Evolutionary conservation across 2,329 filamentous ascomycete genomes (phyloP).

Genomic region (Leptographium flavum): DNA sequence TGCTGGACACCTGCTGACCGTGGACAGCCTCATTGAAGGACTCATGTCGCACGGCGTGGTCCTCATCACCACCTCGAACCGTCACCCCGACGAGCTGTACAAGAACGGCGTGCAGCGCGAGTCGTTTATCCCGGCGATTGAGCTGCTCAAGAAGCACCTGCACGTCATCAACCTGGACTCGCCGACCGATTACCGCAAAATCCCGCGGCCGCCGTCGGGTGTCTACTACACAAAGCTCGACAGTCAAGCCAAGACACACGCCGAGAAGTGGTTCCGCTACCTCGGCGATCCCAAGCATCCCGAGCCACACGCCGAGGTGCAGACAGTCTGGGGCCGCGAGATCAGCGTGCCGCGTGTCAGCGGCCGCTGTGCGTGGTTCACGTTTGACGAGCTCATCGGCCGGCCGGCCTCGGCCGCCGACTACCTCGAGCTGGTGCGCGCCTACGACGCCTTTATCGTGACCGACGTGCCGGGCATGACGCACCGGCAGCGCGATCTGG

Average conservation of each 20-base stretch:
- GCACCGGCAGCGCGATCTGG: constrained; percentile 69
- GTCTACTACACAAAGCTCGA: constrained; percentile 90
- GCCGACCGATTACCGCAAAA: constrained; percentile 92
- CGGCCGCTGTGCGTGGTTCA: constrained; percentile 79
- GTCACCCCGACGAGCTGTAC: constrained; percentile 93
- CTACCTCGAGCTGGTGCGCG: constrained; percentile 80
- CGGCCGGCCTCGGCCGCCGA: constrained; percentile 83
- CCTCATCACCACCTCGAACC: constrained; percentile 87
- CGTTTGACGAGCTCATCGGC: constrained; percentile 83
- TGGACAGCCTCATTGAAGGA: constrained; percentile 57
- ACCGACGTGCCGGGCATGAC: constrained; percentile 91
- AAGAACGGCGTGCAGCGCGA: constrained; percentile 95
- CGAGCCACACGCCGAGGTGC: constrained; percentile 59
- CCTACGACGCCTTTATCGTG: constrained; percentile 85
- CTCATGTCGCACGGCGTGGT: constrained; percentile 97
- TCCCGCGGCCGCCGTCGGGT: constrained; percentile 79
- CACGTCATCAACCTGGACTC: constrained; percentile 91
- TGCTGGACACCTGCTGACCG: not conserved
- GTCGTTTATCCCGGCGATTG: constrained; percentile 90
- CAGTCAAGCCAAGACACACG: constrained; percentile 60
- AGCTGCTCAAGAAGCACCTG: constrained; percentile 70
- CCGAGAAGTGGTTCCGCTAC: constrained; percentile 91
- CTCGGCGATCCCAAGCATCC: constrained; percentile 72
- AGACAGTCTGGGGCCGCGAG: constrained; percentile 84
- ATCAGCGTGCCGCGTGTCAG: constrained; percentile 79